Conservation (phyloP, 2,329 filamentous ascomycete species). For the Calonectria montana region DNA sequence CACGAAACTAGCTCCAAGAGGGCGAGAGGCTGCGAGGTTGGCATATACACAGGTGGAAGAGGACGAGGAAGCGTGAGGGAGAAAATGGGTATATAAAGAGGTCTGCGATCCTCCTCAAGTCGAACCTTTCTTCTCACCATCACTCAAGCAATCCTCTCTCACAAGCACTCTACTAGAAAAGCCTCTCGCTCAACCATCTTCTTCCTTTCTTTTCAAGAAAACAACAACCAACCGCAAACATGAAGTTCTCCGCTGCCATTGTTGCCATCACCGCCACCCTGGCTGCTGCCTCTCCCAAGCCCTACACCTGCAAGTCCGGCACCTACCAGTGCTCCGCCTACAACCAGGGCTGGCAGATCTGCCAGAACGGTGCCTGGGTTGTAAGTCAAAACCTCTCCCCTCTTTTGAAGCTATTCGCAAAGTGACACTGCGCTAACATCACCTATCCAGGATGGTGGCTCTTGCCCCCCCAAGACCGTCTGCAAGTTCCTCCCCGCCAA, state of each 20-base stretch:
- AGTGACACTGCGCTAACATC: neutral
- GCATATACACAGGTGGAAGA: neutral
- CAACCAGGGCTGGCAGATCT: constrained; percentile 47
- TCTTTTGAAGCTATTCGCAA: neutral
- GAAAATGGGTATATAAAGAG: constrained; percentile 30
- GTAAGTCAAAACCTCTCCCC: constrained; percentile 45
- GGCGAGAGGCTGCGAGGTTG: neutral
- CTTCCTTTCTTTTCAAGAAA: constrained; percentile 7
- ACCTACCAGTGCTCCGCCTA: constrained; percentile 49
- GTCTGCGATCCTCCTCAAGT: neutral
- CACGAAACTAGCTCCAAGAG: neutral
- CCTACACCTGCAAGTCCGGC: constrained; percentile 44
- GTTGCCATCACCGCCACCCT: constrained; percentile 37
- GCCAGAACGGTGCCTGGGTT: constrained; percentile 46
- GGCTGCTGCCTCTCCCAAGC: constrained; percentile 29
- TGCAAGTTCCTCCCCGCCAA: constrained; percentile 51
- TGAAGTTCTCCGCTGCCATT: constrained; percentile 45
- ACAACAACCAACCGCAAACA: constrained; percentile 31
- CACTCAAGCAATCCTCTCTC: constrained; percentile 13
- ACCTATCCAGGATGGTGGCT: constrained; percentile 43
- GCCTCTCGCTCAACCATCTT: constrained; percentile 23
- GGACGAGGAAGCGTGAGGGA: neutral
- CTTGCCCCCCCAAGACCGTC: constrained; percentile 49
- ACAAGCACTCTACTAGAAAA: constrained; percentile 4
- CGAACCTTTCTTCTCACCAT: constrained; percentile 14